A percentile compares a stretch with the other conserved stretches of the same genome.
Evolutionary conservation across 495 filamentous ascomycete genomes (phyloP).

Genomic region (Aspergillus heteromorphus): DNA sequence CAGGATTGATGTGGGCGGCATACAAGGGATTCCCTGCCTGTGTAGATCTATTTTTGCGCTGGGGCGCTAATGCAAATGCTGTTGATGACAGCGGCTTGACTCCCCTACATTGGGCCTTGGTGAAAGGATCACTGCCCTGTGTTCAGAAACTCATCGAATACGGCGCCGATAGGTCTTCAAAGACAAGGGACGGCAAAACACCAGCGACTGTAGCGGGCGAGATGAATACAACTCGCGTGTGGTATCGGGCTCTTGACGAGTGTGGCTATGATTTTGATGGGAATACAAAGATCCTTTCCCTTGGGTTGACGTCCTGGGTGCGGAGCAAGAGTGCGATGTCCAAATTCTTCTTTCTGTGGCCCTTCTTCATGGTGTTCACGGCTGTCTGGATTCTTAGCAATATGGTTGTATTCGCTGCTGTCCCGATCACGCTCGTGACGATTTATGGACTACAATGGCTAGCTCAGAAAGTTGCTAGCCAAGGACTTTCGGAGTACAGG

Average conservation of each 20-base stretch:
- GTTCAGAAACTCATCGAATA: slow-evolving; percentile 92
- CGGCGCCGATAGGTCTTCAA: slow-evolving; percentile 83
- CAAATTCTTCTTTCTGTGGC: slow-evolving; percentile 89
- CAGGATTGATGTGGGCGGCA: slow-evolving; percentile 94
- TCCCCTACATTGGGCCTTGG: slow-evolving; percentile 92
- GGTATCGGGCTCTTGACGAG: slow-evolving; percentile 78
- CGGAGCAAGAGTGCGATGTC: slow-evolving; percentile 74
- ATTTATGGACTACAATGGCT: slow-evolving; percentile 73
- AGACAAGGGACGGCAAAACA: slow-evolving; percentile 81
- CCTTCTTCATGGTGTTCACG: slow-evolving; percentile 66
- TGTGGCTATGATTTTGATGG: slow-evolving; percentile 79
- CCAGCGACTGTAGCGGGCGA: slow-evolving; percentile 78
- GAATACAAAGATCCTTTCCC: slow-evolving; percentile 53
- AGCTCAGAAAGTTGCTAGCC: slow-evolving; percentile 69
- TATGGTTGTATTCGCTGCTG: slow-evolving; percentile 65
- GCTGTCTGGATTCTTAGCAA: slow-evolving; percentile 66
- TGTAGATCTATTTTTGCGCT: slow-evolving; percentile 88
- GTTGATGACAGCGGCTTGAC: slow-evolving; percentile 88
- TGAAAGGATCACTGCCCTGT: slow-evolving; percentile 80
- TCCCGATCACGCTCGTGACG: slow-evolving; percentile 62
- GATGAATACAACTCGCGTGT: slow-evolving; percentile 78
- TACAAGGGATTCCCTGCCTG: slow-evolving; percentile 91
- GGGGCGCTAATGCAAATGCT: slow-evolving; percentile 90
- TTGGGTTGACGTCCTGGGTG: slow-evolving; percentile 48
- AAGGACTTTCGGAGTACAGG: slow-evolving; percentile 79